Evolutionary conservation across 345 rosid species (phyloP).

Genomic region (Rhizophora mangle): DNA sequence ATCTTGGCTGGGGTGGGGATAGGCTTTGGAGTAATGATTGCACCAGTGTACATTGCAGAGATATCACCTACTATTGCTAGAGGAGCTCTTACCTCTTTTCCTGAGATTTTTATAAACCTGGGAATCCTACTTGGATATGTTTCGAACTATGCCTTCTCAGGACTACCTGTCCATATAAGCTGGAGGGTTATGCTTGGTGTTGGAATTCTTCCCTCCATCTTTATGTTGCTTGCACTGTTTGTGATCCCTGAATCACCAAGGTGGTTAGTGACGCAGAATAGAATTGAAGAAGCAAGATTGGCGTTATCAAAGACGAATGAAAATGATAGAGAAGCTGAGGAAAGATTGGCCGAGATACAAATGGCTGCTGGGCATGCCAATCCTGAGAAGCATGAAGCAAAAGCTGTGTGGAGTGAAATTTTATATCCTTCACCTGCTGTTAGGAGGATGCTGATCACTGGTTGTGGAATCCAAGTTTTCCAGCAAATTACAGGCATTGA

Average conservation of each 20-base stretch:
- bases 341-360: constrained; percentile 30
- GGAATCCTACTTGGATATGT: constrained; percentile 32
- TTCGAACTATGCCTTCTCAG: constrained; percentile 27
- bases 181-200: constrained; percentile 35
- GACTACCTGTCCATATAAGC: constrained; percentile 19
- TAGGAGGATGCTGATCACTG: constrained; percentile 26
- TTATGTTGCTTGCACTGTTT: constrained; percentile 20
- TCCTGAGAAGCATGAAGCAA: constrained; percentile 27
- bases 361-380: constrained; percentile 22
- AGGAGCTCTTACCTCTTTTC: constrained; percentile 31
- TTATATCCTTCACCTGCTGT: constrained; percentile 21
- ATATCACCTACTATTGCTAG: constrained; percentile 25
- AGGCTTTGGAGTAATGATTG: constrained; percentile 31
- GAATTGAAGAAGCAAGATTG: constrained; percentile 23
- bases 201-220: constrained; percentile 26
- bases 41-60: constrained; percentile 31
- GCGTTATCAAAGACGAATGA: constrained; percentile 22
- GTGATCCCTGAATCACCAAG: constrained; percentile 33
- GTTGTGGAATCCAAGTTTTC: constrained; percentile 30
- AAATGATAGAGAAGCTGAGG: constrained; percentile 24
- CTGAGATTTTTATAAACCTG: constrained; percentile 24
- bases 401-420: constrained; percentile 30
- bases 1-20: constrained; percentile 28
- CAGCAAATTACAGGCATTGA: constrained; percentile 32
- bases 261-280: constrained; percentile 27